Percentiles rank a stretch among this genome's conserved stretches.
Evolutionary conservation across 345 rosid species (phyloP).

Genomic region (Tarenaya hassleriana): DNA sequence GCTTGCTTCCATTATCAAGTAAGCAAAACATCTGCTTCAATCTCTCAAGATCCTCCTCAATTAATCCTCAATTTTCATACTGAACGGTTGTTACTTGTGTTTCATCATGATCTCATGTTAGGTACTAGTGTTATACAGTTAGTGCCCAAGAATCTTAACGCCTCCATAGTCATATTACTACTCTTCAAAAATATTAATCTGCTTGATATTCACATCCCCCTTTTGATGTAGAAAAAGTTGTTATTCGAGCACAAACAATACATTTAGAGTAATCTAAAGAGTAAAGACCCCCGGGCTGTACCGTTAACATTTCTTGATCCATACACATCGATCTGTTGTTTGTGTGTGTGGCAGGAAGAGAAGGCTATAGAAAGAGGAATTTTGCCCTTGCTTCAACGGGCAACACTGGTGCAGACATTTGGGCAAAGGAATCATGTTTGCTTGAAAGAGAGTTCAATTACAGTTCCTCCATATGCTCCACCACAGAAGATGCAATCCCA

Average conservation of each 20-base stretch:
- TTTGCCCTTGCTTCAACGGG: slow-evolving; percentile 80
- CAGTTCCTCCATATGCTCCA: slow-evolving; percentile 98
- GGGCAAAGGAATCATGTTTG: slow-evolving; percentile 96
- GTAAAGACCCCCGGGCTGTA: neutral
- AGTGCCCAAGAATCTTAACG: slow-evolving; percentile 1
- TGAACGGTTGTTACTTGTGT: slow-evolving; percentile 4
- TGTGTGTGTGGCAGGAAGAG: slow-evolving; percentile 57
- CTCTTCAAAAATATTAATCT: slow-evolving; percentile 1
- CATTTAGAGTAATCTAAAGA: no score
- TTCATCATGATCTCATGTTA: neutral
- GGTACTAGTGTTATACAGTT: slow-evolving; percentile 8
- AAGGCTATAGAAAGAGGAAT: slow-evolving; percentile 96
- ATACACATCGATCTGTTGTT: slow-evolving; percentile 10
- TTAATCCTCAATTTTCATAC: slow-evolving; percentile 1
- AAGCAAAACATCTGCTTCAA: slow-evolving; percentile 11
- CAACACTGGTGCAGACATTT: slow-evolving; percentile 95
- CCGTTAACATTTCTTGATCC: slow-evolving; percentile 1
- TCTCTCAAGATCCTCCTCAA: neutral
- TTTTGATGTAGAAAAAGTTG: slow-evolving; percentile 6
- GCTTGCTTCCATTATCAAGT: slow-evolving; percentile 98
- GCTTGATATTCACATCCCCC: neutral
- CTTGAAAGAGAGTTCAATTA: slow-evolving; percentile 90
- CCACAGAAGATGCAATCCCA: slow-evolving; percentile 96
- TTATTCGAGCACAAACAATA: slow-evolving; percentile 4
- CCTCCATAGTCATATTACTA: neutral